phyloP scores from a whole-genome alignment of 1,139 yeast genomes.

The Zhuliangozyma blackwelliae region DNA sequence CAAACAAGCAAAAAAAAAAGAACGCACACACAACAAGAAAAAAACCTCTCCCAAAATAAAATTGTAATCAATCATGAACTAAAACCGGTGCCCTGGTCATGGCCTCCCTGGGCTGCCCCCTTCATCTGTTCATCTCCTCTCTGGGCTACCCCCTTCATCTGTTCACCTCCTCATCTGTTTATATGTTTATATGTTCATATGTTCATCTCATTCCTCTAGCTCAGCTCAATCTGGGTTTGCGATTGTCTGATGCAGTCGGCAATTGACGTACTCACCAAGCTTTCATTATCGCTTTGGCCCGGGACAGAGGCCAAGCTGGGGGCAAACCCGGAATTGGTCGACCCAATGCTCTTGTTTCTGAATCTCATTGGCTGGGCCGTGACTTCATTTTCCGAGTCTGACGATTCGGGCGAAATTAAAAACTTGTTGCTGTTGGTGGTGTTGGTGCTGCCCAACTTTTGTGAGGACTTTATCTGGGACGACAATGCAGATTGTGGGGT shows the following conservation, averaged over 20 bases:
- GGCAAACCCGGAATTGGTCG: background rate
- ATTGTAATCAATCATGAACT: no score
- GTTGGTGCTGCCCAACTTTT: background rate
- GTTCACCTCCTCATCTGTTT: no score
- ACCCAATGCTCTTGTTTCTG: background rate
- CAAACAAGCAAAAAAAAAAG: no score
- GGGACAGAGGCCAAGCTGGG: background rate
- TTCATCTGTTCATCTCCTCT: no score
- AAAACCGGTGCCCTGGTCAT: no score
- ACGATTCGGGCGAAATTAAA: constrained; percentile 27
- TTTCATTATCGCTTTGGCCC: constrained; percentile 20
- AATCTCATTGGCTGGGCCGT: background rate
- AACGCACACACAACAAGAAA: no score
- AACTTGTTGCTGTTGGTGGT: constrained; percentile 13
- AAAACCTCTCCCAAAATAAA: no score
- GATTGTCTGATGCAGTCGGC: constrained; percentile 40
- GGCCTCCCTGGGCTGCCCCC: no score
- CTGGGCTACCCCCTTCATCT: no score
- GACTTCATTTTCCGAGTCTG: constrained; percentile 22
- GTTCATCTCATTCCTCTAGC: no score
- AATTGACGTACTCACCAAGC: constrained; percentile 35
- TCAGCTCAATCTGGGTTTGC: constrained; percentile 31
- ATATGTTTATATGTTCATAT: no score
- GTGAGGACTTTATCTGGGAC: no score
- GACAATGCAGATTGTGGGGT: background rate